Evolutionary conservation across 495 filamentous ascomycete genomes (phyloP), one percentile per base, ranked within the genome.

Genomic region (Cercophora samala): DNA sequence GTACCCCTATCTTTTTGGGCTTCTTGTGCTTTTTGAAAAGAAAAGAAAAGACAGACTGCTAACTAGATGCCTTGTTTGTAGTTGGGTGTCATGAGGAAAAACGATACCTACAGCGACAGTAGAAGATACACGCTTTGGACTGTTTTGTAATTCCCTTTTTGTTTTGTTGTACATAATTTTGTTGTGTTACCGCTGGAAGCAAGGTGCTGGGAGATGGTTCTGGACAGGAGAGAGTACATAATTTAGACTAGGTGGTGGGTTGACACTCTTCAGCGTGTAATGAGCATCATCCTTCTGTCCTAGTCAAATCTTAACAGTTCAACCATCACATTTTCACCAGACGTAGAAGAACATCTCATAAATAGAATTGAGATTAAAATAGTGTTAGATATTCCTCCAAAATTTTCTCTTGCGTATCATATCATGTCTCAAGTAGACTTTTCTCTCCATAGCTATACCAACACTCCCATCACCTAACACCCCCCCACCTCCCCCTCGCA

Each of bases 401-500:
- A 46, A 46, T 46, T 11, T 9, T 46, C 37, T 46, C 37, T 17
- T 46, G 13, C 37, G 11, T 46, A 46, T 46, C 15, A 17, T 11
- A 46, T 1, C 15, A 46, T 17, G 37, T 46, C 37, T 46, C 13
- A 17, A 13, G 13, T 18, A 46, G 15, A 46, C 37, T 17, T 1
- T 29, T 29, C 37, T 17, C 37, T 46, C 15, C 37, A 46, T 46
- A 17, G 13, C 15, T 13, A 46, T 4, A 46, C 37, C 37, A 46
- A 9, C 37, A 46, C 13, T 46, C 9, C 1, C 29, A 52, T 74
- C 60, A 77, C 72, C 73, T 67, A 37, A 78, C 72, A 42, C 73
- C 76, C 6, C 67, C 78, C 78, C 78, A 80, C 29, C 77, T 67
- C 9, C 79, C 79, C 64, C 72, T 75, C 13, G 68, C 72, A 1